Conservation (phyloP, 2,329 filamentous ascomycete genomes). For the Alternaria panax region DNA sequence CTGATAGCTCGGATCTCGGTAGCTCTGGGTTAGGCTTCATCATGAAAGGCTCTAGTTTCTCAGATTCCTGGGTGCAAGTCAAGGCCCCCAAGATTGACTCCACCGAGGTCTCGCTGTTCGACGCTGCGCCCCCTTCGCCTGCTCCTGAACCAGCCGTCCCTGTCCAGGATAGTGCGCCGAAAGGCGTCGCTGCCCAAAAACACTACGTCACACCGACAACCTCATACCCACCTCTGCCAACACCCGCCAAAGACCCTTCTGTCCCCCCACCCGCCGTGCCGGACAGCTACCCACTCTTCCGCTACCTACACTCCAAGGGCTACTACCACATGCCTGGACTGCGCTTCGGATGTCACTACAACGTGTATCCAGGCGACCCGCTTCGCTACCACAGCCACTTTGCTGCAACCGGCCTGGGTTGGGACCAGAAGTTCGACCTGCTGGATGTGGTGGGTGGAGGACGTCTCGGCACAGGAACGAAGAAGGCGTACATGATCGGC, state of each 20-base stretch:
- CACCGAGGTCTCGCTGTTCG: slow-evolving; percentile 37
- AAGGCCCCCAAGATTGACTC: slow-evolving; percentile 12
- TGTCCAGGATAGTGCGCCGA: slow-evolving; percentile 11
- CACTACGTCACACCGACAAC: slow-evolving; percentile 55
- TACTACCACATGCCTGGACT: slow-evolving; percentile 93
- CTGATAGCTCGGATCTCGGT: slow-evolving; percentile 8
- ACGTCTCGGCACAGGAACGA: slow-evolving; percentile 88
- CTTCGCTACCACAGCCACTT: slow-evolving; percentile 96
- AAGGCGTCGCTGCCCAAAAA: slow-evolving; percentile 30
- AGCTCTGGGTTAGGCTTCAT: slow-evolving; percentile 32
- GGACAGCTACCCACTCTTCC: slow-evolving; percentile 75
- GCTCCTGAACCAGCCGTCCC: slow-evolving; percentile 16
- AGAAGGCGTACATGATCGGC: slow-evolving; percentile 91
- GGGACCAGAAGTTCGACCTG: slow-evolving; percentile 85
- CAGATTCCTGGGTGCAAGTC: slow-evolving; percentile 16
- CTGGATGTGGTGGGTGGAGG: slow-evolving; percentile 87
- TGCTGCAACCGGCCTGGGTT: slow-evolving; percentile 81
- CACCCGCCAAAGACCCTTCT: slow-evolving; percentile 18
- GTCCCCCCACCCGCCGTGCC: slow-evolving; percentile 47
- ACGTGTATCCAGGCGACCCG: slow-evolving; percentile 93
- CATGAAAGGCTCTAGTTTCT: slow-evolving; percentile 38
- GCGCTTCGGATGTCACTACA: slow-evolving; percentile 92
- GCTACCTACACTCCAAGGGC: slow-evolving; percentile 76
- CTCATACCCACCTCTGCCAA: slow-evolving; percentile 51
- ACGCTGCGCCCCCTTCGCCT: slow-evolving; percentile 20